Percentiles rank a stretch among this genome's conserved stretches.
These are phyloP conservation scores for Umbelopsis sp. DNA, from an alignment of 371 early-diverging fungal genomes.

Conservation along the genomic window DNA sequence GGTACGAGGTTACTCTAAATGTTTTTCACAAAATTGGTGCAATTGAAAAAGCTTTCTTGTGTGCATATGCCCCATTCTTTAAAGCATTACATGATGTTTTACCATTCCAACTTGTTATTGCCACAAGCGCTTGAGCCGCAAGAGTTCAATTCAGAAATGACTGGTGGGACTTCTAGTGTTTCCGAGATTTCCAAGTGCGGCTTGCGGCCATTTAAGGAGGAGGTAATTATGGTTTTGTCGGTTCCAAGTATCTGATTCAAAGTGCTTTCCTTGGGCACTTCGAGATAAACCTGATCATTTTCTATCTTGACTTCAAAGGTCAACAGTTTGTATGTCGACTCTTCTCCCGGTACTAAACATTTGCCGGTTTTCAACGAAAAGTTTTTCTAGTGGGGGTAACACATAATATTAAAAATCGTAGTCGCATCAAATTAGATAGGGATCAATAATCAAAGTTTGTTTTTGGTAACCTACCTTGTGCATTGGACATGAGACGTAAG, in stretches of 20 bases:
- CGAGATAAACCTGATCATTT: constrained; percentile 46
- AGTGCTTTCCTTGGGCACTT: constrained; percentile 33
- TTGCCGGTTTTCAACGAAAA: constrained; percentile 59
- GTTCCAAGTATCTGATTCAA: not conserved
- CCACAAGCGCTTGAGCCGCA: not conserved
- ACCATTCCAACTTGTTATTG: not conserved
- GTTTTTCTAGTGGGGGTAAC: constrained; percentile 40
- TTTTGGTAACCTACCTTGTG: constrained; percentile 47
- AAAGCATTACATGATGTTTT: not conserved
- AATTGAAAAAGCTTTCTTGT: too few species aligned
- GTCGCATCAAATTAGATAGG: constrained; percentile 56
- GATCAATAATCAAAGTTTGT: constrained; percentile 29
- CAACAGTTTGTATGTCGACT: constrained; percentile 46
- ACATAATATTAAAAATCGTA: not conserved
- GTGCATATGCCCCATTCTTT: not conserved
- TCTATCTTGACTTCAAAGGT: constrained; percentile 61
- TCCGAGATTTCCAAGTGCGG: not conserved
- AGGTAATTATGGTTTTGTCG: not conserved
- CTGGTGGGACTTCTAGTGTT: not conserved
- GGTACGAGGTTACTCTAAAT: too few species aligned
- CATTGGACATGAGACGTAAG: constrained; percentile 69
- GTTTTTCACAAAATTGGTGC: too few species aligned
- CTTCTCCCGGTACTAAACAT: constrained; percentile 48
- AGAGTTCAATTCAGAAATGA: not conserved
- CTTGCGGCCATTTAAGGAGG: not conserved